Evolutionary conservation across 2,329 filamentous ascomycete genomes (phyloP).

Genomic region (Beauveria sp.): DNA sequence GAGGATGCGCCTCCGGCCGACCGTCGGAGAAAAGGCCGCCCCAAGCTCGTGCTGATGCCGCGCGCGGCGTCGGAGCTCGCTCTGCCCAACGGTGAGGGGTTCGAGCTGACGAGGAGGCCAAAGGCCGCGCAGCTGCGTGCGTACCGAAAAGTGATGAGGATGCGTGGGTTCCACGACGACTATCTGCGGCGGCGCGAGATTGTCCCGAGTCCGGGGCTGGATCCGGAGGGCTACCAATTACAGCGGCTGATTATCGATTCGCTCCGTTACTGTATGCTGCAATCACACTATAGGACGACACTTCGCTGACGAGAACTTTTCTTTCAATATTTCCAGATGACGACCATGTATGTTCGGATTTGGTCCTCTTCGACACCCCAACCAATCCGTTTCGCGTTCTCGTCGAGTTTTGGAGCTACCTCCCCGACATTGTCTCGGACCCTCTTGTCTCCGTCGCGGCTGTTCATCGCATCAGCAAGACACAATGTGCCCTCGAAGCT

Average conservation of each 20-base stretch:
- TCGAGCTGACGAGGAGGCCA: background rate
- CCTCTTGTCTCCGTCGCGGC: constrained; percentile 8
- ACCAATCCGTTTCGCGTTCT: constrained; percentile 7
- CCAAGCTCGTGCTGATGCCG: constrained; percentile 14
- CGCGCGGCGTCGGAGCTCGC: background rate
- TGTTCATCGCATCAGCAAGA: constrained; percentile 12
- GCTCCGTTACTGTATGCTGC: constrained; percentile 9
- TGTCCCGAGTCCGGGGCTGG: background rate
- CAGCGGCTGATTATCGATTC: constrained; percentile 10
- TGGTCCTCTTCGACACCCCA: constrained; percentile 13
- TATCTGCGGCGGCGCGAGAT: background rate
- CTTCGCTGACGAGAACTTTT: too few species aligned
- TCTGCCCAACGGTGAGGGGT: background rate
- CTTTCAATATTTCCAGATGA: background rate
- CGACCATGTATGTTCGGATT: constrained; percentile 5
- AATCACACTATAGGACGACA: too few species aligned
- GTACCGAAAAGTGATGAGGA: background rate
- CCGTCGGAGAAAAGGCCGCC: constrained; percentile 11
- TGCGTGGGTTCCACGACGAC: background rate
- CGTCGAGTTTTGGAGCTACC: constrained; percentile 9
- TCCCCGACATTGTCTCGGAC: constrained; percentile 12
- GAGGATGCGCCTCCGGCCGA: background rate
- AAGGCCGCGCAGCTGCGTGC: background rate
- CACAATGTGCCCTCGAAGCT: background rate
- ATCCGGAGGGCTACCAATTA: constrained; percentile 11